Conservation (phyloP, 352 stramenopile species). For the Pythium guiyangense region DNA sequence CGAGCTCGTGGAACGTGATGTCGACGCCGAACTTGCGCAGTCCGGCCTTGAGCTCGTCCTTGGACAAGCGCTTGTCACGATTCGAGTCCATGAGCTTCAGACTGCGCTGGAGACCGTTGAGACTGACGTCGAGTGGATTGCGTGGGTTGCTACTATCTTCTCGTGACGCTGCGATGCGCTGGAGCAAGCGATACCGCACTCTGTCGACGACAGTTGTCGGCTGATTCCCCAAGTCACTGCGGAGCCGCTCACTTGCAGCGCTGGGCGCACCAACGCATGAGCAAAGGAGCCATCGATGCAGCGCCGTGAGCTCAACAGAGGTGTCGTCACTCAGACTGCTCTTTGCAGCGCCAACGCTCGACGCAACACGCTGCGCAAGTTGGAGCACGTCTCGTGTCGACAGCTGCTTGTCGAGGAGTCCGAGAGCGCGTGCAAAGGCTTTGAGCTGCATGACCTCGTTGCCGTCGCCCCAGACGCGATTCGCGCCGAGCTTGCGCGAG, state of each 20-base stretch:
- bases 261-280: background rate
- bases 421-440: slow-evolving; percentile 38
- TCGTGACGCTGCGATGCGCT: background rate
- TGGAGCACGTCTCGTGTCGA: slow-evolving; percentile 23
- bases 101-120: slow-evolving; percentile 40
- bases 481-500: slow-evolving; percentile 40
- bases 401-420: slow-evolving; percentile 37
- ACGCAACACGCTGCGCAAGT: slow-evolving; percentile 21
- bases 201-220: slow-evolving; percentile 18
- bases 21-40: slow-evolving; percentile 54
- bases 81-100: slow-evolving; percentile 34
- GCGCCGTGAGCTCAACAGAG: slow-evolving; percentile 22
- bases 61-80: slow-evolving; percentile 39
- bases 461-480: slow-evolving; percentile 51
- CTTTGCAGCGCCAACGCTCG: slow-evolving; percentile 3
- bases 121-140: background rate
- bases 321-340: slow-evolving; percentile 7
- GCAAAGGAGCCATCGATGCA: slow-evolving; percentile 15
- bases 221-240: background rate
- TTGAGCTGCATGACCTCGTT: slow-evolving; percentile 59
- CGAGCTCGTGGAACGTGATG: slow-evolving; percentile 54
- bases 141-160: no score
- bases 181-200: slow-evolving; percentile 17
- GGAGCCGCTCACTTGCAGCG: background rate
- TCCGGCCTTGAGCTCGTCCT: slow-evolving; percentile 56